phyloP scores from a whole-genome alignment of 441 rosid species.

The Eugenia klotzschiana region DNA sequence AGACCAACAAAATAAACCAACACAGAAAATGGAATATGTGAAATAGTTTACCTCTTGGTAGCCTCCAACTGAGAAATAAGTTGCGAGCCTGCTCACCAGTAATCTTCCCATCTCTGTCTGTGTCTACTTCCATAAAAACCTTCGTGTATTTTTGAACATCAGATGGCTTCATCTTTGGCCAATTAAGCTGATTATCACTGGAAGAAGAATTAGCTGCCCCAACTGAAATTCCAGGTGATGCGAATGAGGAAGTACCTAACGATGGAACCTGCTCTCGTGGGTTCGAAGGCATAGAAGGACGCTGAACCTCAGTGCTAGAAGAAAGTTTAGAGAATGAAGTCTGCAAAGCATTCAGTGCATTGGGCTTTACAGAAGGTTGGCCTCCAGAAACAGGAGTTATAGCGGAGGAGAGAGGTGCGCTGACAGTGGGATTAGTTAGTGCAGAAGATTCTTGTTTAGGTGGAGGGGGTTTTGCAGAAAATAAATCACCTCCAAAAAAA shows the following conservation, averaged over 20 bases:
- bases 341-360: conserved; percentile 55
- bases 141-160: conserved; percentile 80
- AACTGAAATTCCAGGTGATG: conserved; percentile 34
- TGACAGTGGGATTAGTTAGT: conserved; percentile 25
- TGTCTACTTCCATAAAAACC: conserved; percentile 86
- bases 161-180: conserved; percentile 86
- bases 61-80: conserved; percentile 88
- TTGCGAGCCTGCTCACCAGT: conserved; percentile 87
- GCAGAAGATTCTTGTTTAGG: conserved; percentile 34
- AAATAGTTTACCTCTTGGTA: conserved; percentile 68
- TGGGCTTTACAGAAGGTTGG: conserved; percentile 48
- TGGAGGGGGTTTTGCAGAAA: conserved; percentile 35
- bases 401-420: conserved; percentile 26
- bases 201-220: conserved; percentile 42
- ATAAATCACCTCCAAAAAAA: conserved; percentile 42
- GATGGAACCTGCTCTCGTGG: conserved; percentile 37
- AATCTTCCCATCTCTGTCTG: conserved; percentile 85
- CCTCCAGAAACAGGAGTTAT: conserved; percentile 33
- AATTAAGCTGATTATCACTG: conserved; percentile 35
- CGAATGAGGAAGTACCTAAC: conserved; percentile 30
- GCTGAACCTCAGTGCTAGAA: conserved; percentile 44
- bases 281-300: conserved; percentile 29
- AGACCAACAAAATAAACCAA: not conserved
- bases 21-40: not conserved
- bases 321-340: conserved; percentile 47